Base-by-base conservation (phyloP, 768 basidiomycete genomes). In the Suillus fuscotomentosus region DNA sequence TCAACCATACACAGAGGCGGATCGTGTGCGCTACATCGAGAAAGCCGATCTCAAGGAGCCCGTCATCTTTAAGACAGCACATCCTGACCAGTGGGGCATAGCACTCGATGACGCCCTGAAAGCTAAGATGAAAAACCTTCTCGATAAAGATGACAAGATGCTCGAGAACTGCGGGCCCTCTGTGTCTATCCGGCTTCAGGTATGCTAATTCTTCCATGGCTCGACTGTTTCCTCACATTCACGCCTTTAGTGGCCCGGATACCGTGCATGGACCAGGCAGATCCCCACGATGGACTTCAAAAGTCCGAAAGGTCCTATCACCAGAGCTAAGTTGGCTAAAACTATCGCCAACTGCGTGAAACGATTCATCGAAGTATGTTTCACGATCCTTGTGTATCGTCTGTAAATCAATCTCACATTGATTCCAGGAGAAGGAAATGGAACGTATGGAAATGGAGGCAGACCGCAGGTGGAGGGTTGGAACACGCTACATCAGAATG, bases 261-360 rank as follows among this genome's bases (percentile, higher is more conserved):
- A 92, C 68, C 78, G 85, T 38, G 82, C 85, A 53, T 93, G 90
- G 90, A 89, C 87, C 63, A 83, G 88, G 63, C 91, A 92, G 72
- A 92, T 93, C 65, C 91, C 91, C 8, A 92, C 91, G 1, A 86
- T 86, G 73, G 90, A 93, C 74, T 93, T 91, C 72, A 83, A 85
- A 47, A 91, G 85, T 67, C 90, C 91, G 0, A 91, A 90, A 45
- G 84, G 88, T 6, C 90, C 88, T 3, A 91, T 93, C 67, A 92
- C 91, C 1, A 82, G 84, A 59, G 84, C 85, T 24, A 93, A 93
- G 70, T 80, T 93, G 20, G 91, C 89, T 0, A 91, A 90, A 72
- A 92, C 90, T 63, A 84, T 93, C 10, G 91, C 90, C 2, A 91
- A 89, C 74, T 89, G 89, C 68, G 82, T 92, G 10, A 79, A 83